A percentile compares a stretch with the other conserved stretches of the same genome.
Evolutionary conservation across 371 early-diverging fungal genomes (phyloP).

Genomic region (Mortierella sp.): DNA sequence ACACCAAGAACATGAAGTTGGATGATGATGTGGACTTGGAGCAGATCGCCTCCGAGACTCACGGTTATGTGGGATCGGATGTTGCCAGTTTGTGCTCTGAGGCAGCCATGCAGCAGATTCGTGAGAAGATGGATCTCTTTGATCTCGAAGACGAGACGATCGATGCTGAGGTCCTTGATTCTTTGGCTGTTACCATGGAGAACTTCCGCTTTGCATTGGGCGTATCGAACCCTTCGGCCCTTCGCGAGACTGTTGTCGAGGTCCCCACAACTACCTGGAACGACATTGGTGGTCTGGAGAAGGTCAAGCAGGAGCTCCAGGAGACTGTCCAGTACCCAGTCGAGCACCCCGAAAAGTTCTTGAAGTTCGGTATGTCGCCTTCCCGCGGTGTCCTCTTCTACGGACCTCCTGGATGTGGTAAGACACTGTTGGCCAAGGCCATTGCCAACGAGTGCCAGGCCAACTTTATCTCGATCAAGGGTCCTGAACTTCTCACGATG

Average conservation of each 20-base stretch:
- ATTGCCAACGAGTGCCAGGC: constrained; percentile 99
- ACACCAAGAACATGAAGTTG: constrained; percentile 99
- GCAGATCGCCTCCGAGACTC: constrained; percentile 98
- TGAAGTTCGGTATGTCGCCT: constrained; percentile 99
- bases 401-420: constrained; percentile 99
- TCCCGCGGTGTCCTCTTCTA: constrained; percentile 99
- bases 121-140: constrained; percentile 99
- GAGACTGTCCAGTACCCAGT: constrained; percentile 99
- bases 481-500: constrained; percentile 99
- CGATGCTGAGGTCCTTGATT: constrained; percentile 97
- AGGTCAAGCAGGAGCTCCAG: constrained; percentile 98
- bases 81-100: constrained; percentile 99
- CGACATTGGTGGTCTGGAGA: constrained; percentile 99
- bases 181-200: constrained; percentile 98
- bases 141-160: constrained; percentile 99
- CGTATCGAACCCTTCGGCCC: constrained; percentile 98
- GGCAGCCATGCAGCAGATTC: constrained; percentile 99
- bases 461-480: constrained; percentile 99
- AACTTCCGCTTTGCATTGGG: constrained; percentile 98
- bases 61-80: constrained; percentile 99
- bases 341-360: constrained; percentile 99
- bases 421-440: constrained; percentile 99
- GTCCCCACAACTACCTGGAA: constrained; percentile 99
- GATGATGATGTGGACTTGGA: constrained; percentile 98
- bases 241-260: constrained; percentile 99